Percentiles rank a stretch among this genome's conserved stretches.
Conservation (phyloP, 2,329 filamentous ascomycete genomes). For the Didymella lethalis region DNA sequence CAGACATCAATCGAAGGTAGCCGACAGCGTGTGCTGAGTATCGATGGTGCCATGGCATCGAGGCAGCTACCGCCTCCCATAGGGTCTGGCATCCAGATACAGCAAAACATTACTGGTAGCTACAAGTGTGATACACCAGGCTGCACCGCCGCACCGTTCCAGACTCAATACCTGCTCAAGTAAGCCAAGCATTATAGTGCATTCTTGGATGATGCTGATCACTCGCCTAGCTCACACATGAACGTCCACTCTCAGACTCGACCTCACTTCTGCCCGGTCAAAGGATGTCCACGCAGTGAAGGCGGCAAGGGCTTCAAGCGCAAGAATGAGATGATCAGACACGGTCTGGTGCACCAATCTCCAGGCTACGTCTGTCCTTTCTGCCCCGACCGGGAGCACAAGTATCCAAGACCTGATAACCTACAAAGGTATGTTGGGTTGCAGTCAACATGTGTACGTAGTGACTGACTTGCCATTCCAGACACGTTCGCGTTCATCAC, state of each 20-base stretch:
- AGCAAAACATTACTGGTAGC: slow-evolving; percentile 38
- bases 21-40: slow-evolving; percentile 40
- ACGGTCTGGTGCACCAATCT: slow-evolving; percentile 89
- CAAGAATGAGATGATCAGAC: slow-evolving; percentile 75
- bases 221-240: slow-evolving; percentile 68
- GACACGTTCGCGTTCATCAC: slow-evolving; percentile 93
- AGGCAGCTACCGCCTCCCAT: slow-evolving; percentile 45
- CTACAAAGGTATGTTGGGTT: slow-evolving; percentile 77
- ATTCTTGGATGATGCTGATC: slow-evolving; percentile 4
- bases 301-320: slow-evolving; percentile 73
- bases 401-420: slow-evolving; percentile 94
- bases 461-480: slow-evolving; percentile 47
- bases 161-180: slow-evolving; percentile 80
- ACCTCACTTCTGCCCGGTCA: slow-evolving; percentile 70
- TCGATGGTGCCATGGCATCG: slow-evolving; percentile 40
- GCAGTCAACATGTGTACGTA: background rate
- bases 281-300: slow-evolving; percentile 64
- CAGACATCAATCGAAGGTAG: slow-evolving; percentile 39
- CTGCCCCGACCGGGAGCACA: slow-evolving; percentile 91
- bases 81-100: slow-evolving; percentile 41
- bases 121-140: slow-evolving; percentile 66
- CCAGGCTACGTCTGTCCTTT: slow-evolving; percentile 97
- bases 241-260: slow-evolving; percentile 70
- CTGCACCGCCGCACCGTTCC: slow-evolving; percentile 76
- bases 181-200: slow-evolving; percentile 47